Evolutionary conservation across 352 stramenopile species (phyloP).

Genomic region (Globisporangium paroecandrum): DNA sequence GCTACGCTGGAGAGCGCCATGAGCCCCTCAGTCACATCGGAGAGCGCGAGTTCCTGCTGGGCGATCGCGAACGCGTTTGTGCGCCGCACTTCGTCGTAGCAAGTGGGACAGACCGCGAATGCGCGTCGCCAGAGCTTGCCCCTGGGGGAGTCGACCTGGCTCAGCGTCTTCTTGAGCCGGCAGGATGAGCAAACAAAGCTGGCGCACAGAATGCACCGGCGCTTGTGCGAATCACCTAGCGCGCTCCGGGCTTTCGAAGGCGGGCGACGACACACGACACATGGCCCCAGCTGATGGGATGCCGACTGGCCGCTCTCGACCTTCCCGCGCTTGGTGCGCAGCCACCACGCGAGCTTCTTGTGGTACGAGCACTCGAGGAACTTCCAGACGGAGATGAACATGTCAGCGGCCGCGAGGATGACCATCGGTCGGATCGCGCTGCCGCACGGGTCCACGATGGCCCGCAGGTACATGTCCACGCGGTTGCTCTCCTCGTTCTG

Average conservation of each 20-base stretch:
- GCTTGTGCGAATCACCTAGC: background rate
- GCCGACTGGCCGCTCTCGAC: background rate
- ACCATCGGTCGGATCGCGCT: constrained; percentile 1
- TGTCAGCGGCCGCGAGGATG: background rate
- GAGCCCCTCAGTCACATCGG: background rate
- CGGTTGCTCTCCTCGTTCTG: background rate
- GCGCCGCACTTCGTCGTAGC: background rate
- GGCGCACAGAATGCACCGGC: background rate
- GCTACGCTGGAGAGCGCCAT: background rate
- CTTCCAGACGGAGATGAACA: constrained; percentile 1
- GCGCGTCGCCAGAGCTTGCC: background rate
- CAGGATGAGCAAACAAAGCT: constrained; percentile 8
- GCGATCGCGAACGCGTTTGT: background rate
- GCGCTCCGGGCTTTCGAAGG: background rate
- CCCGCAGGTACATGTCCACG: background rate
- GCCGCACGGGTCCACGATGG: background rate
- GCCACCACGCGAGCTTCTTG: constrained; percentile 5
- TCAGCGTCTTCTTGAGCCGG: constrained; percentile 10
- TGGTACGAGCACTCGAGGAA: constrained; percentile 1
- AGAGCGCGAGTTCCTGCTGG: constrained; percentile 2
- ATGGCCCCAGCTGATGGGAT: background rate
- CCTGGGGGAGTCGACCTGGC: background rate
- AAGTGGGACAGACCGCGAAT: background rate
- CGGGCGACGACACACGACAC: background rate
- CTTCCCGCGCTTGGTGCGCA: background rate